Conservation (phyloP, 1,139 yeast species). For the Magnusiomyces sp. region DNA sequence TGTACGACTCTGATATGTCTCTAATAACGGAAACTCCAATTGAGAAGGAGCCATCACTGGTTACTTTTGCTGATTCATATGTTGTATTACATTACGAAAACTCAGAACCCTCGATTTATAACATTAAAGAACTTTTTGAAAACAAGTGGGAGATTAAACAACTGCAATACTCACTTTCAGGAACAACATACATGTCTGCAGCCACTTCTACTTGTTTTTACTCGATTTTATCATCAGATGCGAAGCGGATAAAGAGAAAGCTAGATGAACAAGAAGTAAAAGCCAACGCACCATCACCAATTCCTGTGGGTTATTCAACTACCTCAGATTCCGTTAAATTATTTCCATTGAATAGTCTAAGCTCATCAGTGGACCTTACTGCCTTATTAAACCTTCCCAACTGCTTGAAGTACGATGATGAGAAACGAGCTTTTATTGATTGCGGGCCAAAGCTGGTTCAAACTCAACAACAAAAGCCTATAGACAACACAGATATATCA, state of each 20-base stretch:
- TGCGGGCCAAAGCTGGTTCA: background rate
- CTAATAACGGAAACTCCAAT: background rate
- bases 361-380: background rate
- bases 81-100: conserved; percentile 7
- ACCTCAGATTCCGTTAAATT: no score
- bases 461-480: no score
- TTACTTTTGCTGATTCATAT: conserved; percentile 11
- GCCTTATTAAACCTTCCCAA: conserved; percentile 1
- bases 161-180: no score
- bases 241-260: background rate
- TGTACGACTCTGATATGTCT: conserved; percentile 2
- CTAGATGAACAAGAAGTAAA: background rate
- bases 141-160: no score
- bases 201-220: background rate
- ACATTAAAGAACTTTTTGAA: conserved; percentile 1
- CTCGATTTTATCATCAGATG: background rate
- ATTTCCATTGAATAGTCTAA: background rate
- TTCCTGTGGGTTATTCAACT: no score
- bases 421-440: background rate
- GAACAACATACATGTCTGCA: background rate
- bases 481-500: no score
- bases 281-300: no score
- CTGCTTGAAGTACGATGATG: background rate
- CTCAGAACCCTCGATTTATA: conserved; percentile 1
- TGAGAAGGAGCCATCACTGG: conserved; percentile 3